phyloP scores from a whole-genome alignment of 805 yeast species.

The Nakazawaea peltata region DNA sequence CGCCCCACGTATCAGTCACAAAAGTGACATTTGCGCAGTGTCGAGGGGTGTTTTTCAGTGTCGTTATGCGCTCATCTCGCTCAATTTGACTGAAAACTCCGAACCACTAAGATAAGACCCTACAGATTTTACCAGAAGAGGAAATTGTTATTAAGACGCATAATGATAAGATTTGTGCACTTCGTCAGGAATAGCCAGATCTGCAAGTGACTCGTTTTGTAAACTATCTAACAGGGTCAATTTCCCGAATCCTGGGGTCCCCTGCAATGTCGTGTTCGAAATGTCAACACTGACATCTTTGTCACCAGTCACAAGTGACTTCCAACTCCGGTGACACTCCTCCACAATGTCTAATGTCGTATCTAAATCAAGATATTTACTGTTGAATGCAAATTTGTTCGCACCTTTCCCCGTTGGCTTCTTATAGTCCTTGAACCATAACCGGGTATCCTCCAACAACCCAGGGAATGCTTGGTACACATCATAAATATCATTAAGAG shows the following conservation, averaged over 20 bases:
- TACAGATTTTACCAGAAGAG: too few species aligned
- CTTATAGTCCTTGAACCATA: conserved; percentile 82
- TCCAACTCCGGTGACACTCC: conserved; percentile 69
- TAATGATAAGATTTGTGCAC: conserved; percentile 27
- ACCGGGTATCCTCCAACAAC: conserved; percentile 56
- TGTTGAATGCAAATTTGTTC: conserved; percentile 69
- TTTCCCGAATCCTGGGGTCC: conserved; percentile 21
- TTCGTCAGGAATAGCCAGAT: conserved; percentile 30
- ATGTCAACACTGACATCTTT: conserved; percentile 29
- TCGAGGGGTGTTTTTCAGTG: too few species aligned
- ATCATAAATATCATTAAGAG: conserved; percentile 57
- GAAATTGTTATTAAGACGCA: conserved; percentile 2
- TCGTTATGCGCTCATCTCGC: too few species aligned
- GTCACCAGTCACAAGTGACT: conserved; percentile 37
- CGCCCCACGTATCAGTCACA: too few species aligned
- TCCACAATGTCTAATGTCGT: conserved; percentile 53
- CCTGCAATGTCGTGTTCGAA: conserved; percentile 28
- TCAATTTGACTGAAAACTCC: too few species aligned
- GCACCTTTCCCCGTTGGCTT: conserved; percentile 75
- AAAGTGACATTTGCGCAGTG: too few species aligned
- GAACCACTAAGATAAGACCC: too few species aligned
- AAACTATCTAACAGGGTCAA: conserved; percentile 14
- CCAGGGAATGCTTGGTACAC: conserved; percentile 64
- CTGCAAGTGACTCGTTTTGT: conserved; percentile 17
- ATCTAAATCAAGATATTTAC: conserved; percentile 49